Evolutionary conservation across 257 asterid genomes (phyloP).

Genomic region (Solanum etuberosum): DNA sequence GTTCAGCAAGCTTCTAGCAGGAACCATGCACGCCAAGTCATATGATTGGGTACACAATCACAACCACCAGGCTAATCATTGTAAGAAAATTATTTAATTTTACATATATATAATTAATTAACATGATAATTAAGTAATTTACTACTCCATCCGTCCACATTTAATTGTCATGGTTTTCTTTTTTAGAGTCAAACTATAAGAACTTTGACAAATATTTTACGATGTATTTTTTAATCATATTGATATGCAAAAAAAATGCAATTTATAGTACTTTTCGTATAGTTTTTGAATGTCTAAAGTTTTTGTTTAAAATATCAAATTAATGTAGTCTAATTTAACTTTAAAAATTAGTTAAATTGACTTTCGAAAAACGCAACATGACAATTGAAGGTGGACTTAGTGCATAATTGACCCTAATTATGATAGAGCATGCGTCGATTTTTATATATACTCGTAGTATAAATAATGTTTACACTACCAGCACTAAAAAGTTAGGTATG

Average conservation of each 20-base stretch:
- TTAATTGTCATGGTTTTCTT: too few species aligned
- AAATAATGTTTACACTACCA: not conserved
- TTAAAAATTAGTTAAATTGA: too few species aligned
- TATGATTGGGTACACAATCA: conserved; percentile 24
- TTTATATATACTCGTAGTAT: not conserved
- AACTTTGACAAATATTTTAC: too few species aligned
- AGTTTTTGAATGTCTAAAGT: not conserved
- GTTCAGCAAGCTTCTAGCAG: conserved; percentile 20
- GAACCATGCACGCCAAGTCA: conserved; percentile 19
- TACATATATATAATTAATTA: too few species aligned
- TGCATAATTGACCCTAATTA: not conserved
- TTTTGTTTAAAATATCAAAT: too few species aligned
- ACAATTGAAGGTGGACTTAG: not conserved
- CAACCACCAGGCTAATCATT: not conserved
- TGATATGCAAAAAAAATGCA: too few species aligned
- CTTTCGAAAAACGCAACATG: too few species aligned
- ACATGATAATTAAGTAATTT: not conserved
- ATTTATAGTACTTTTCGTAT: not conserved
- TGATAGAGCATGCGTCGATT: not conserved
- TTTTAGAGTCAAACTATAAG: not conserved
- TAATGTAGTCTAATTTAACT: too few species aligned
- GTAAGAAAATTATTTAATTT: not conserved
- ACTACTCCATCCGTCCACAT: not conserved
- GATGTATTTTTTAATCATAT: not conserved
- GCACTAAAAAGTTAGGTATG: not conserved